Conservation (phyloP, 2,329 filamentous ascomycete genomes). For the Pseudogymnoascus sp. region DNA sequence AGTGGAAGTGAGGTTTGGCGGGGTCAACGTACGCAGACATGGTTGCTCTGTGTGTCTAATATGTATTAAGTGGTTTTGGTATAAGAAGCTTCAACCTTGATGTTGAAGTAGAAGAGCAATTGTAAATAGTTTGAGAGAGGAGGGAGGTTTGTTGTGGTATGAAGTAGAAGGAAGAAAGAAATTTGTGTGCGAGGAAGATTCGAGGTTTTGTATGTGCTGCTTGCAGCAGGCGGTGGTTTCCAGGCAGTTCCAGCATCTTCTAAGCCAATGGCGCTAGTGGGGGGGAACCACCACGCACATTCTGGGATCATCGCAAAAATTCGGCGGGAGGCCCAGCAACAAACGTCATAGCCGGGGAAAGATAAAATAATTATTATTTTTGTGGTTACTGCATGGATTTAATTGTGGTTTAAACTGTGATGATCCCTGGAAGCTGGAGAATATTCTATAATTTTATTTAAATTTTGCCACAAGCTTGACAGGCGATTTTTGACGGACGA, state of each 20-base stretch:
- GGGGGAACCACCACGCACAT: slow-evolving; percentile 1
- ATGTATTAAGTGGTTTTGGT: background rate
- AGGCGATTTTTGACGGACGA: background rate
- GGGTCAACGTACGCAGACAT: slow-evolving; percentile 10
- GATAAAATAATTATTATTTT: background rate
- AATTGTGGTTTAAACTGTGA: background rate
- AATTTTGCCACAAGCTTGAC: background rate
- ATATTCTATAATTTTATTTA: background rate
- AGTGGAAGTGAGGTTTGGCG: background rate
- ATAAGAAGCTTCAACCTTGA: slow-evolving; percentile 4
- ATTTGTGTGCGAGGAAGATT: slow-evolving; percentile 5
- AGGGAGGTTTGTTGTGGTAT: slow-evolving; percentile 6
- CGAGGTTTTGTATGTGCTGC: slow-evolving; percentile 8
- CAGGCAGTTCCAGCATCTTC: slow-evolving; percentile 9
- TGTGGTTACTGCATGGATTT: background rate
- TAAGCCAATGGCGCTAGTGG: slow-evolving; percentile 3
- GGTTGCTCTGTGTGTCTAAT: background rate
- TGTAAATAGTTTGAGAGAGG: background rate
- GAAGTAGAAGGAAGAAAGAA: slow-evolving; percentile 6
- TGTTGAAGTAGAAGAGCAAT: slow-evolving; percentile 5
- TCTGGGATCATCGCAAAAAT: slow-evolving; percentile 2
- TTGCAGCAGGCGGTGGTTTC: slow-evolving; percentile 5
- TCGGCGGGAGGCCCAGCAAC: background rate
- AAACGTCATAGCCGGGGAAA: background rate
- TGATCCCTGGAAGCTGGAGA: background rate